A percentile compares a stretch with the other conserved stretches of the same genome.
Conservation (phyloP, 1,139 yeast genomes). For the Candida neerlandica region DNA sequence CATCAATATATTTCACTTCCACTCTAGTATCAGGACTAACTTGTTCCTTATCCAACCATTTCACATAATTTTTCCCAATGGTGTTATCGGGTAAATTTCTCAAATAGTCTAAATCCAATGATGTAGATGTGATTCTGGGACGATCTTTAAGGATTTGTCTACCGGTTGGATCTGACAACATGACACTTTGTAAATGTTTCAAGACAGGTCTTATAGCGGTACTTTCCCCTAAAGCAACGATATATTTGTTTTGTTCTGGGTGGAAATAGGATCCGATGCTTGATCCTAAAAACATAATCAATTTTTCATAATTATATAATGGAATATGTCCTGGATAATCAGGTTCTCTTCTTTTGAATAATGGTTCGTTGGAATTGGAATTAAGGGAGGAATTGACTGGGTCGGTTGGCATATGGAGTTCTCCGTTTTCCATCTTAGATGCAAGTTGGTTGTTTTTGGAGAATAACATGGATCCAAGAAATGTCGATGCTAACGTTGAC, state of each 20-base stretch:
- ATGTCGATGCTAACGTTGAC: constrained; percentile 18
- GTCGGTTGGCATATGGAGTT: constrained; percentile 43
- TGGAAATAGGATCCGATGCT: constrained; percentile 83
- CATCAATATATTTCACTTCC: constrained; percentile 82
- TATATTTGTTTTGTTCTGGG: constrained; percentile 77
- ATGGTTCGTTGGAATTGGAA: constrained; percentile 20
- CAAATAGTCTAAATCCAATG: constrained; percentile 65
- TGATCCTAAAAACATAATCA: constrained; percentile 67
- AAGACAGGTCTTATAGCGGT: constrained; percentile 78
- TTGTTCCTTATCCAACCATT: constrained; percentile 85
- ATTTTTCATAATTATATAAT: constrained; percentile 62
- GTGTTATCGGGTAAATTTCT: constrained; percentile 67
- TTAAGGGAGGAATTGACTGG: constrained; percentile 27
- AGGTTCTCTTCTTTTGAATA: constrained; percentile 45
- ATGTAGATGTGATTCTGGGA: constrained; percentile 79
- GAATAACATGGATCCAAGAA: constrained; percentile 37
- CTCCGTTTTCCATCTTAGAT: constrained; percentile 58
- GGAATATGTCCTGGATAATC: constrained; percentile 84
- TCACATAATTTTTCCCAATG: constrained; percentile 74
- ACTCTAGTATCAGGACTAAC: constrained; percentile 94
- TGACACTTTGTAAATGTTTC: constrained; percentile 60
- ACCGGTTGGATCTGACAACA: constrained; percentile 78
- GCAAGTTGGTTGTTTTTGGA: constrained; percentile 57
- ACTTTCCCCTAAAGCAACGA: constrained; percentile 94
- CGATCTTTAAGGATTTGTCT: constrained; percentile 74